These are phyloP conservation scores for Hondaea fermentalgiana DNA, from an alignment of 108 stramenopile species.

Conservation along the genomic window DNA sequence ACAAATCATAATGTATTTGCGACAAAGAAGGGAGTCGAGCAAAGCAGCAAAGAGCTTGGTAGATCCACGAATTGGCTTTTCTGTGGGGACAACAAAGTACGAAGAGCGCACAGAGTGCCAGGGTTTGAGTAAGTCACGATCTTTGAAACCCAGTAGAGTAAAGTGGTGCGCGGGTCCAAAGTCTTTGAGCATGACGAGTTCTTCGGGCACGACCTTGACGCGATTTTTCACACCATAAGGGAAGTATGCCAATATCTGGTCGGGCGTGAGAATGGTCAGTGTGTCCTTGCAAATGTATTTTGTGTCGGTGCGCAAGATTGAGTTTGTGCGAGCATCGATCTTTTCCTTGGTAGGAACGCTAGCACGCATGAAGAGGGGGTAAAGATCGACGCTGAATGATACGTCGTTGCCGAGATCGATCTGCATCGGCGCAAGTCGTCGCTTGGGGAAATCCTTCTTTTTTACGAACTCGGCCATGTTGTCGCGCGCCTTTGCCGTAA, in stretches of 20 bases:
- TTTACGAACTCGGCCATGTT: not conserved
- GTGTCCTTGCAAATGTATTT: slow-evolving; percentile 3
- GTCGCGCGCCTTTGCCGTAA: not conserved
- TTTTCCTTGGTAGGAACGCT: not conserved
- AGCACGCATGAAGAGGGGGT: not conserved
- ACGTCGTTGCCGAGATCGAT: not conserved
- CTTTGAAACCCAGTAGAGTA: not conserved
- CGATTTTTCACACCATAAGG: not conserved
- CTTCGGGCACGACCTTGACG: not conserved
- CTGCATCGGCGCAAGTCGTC: not conserved
- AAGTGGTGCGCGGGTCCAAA: not conserved
- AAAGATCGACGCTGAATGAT: not conserved
- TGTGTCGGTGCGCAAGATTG: not conserved
- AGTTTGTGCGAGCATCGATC: not conserved
- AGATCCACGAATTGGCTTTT: not conserved
- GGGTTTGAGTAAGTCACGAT: not conserved
- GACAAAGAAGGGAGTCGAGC: not conserved
- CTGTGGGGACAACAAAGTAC: slow-evolving; percentile 6
- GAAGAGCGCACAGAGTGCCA: not conserved
- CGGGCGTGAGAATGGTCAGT: not conserved
- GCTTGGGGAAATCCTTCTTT: slow-evolving; percentile 3
- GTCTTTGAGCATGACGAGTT: not conserved
- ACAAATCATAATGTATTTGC: not conserved
- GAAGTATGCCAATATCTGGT: not conserved
- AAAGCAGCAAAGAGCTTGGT: not conserved